These are phyloP conservation scores for Stagonosporopsis vannaccii DNA, from an alignment of 2,329 filamentous ascomycete genomes.

Conservation along the genomic window DNA sequence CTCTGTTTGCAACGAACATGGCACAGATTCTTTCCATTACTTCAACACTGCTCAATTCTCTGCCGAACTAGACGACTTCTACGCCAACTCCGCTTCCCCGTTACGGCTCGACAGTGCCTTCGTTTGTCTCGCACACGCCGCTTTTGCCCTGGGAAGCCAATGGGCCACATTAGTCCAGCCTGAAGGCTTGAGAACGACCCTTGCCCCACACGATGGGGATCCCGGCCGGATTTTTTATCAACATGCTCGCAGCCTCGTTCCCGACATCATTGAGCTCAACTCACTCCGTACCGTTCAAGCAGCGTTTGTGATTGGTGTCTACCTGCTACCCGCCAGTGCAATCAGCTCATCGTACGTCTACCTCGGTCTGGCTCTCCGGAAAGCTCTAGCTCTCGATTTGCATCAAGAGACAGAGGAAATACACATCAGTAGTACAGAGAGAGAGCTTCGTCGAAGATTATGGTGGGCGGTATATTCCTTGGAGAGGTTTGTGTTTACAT, in stretches of 20 bases:
- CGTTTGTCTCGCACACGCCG: constrained; percentile 9
- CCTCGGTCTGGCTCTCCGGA: constrained; percentile 9
- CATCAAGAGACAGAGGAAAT: constrained; percentile 6
- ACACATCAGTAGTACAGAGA: not conserved
- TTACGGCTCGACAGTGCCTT: constrained; percentile 6
- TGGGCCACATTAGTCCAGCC: constrained; percentile 10
- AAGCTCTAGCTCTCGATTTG: constrained; percentile 5
- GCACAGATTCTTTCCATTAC: constrained; percentile 11
- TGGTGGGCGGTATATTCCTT: constrained; percentile 12
- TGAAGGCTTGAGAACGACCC: not conserved
- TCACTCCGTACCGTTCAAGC: constrained; percentile 11
- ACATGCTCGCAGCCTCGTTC: constrained; percentile 5
- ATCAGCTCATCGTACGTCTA: constrained; percentile 13
- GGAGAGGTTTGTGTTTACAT: not conserved
- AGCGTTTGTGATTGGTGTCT: constrained; percentile 8
- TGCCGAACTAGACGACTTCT: constrained; percentile 8
- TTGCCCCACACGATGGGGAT: constrained; percentile 3
- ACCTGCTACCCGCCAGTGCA: constrained; percentile 5
- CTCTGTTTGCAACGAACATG: constrained; percentile 10
- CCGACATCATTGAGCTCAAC: constrained; percentile 9
- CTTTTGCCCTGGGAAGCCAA: constrained; percentile 9
- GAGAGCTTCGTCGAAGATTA: constrained; percentile 5
- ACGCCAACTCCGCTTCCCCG: not conserved
- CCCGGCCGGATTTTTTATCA: constrained; percentile 10
- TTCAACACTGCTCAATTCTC: constrained; percentile 8